Conservation (phyloP, 495 filamentous ascomycete genomes). For the Aspergillus homomorphus region DNA sequence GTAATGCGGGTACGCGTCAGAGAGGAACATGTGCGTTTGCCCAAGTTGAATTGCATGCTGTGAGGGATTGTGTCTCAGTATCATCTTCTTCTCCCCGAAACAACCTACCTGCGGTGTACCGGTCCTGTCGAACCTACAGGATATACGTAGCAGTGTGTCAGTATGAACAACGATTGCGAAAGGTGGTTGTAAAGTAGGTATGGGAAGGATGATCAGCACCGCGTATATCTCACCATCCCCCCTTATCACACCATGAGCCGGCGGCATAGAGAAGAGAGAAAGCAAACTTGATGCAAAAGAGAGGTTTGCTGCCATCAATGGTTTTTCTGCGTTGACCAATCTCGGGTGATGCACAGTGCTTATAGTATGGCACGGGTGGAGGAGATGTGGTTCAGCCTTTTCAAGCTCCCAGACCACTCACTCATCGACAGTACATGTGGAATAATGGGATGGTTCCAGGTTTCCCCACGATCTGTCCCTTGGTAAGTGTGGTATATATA, state of each 20-base stretch:
- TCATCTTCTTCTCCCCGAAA: too few relatives aligned
- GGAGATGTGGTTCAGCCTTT: neutral
- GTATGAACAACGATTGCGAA: too few relatives aligned
- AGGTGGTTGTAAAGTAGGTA: neutral
- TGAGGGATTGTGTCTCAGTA: too few relatives aligned
- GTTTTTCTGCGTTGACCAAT: neutral
- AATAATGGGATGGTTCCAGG: conserved; percentile 3
- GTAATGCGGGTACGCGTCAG: neutral
- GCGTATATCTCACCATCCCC: neutral
- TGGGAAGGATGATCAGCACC: too few relatives aligned
- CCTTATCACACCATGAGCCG: neutral
- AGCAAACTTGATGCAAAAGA: neutral
- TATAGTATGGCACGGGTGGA: neutral
- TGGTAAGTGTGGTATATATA: neutral
- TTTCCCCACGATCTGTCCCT: neutral
- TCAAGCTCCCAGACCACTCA: neutral
- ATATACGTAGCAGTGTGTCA: too few relatives aligned
- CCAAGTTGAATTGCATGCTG: too few relatives aligned
- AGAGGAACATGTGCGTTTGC: neutral
- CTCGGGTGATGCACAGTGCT: neutral
- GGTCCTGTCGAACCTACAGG: neutral
- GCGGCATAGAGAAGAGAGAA: neutral
- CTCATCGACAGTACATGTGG: neutral
- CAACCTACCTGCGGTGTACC: neutral
- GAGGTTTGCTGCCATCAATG: neutral